phyloP scores from a whole-genome alignment of 805 yeast genomes.

The Teunomyces pallodes region DNA sequence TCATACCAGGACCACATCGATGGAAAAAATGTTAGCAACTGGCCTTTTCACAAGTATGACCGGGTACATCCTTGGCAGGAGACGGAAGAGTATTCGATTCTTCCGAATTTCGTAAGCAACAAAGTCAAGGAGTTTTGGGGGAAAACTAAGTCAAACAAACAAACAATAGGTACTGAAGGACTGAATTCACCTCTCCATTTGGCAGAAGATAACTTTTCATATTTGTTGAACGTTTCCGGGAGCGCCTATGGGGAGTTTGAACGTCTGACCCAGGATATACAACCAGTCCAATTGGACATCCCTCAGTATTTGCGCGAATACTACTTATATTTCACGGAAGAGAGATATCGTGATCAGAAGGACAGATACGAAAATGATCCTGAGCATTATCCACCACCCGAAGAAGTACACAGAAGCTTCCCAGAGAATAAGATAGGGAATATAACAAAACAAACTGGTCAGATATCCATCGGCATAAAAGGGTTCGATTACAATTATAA shows the following conservation, averaged over 20 bases:
- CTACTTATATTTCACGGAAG: constrained; percentile 23
- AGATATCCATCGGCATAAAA: constrained; percentile 21
- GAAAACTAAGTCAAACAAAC: neutral
- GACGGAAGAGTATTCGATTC: constrained; percentile 50
- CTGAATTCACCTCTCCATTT: constrained; percentile 9
- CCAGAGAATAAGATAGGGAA: constrained; percentile 22
- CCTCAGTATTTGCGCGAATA: constrained; percentile 32
- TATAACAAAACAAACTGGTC: constrained; percentile 26
- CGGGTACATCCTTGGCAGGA: constrained; percentile 45
- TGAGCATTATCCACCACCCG: constrained; percentile 19
- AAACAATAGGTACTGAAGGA: constrained; percentile 17
- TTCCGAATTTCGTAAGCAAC: constrained; percentile 57
- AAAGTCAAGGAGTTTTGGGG: constrained; percentile 56
- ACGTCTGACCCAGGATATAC: constrained; percentile 7
- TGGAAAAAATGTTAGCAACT: constrained; percentile 46
- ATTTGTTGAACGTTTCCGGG: constrained; percentile 37
- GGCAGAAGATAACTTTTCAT: constrained; percentile 16
- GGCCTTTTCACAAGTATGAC: constrained; percentile 52
- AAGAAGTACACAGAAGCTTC: constrained; percentile 2
- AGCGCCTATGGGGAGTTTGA: constrained; percentile 32
- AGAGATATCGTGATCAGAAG: constrained; percentile 23
- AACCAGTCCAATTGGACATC: constrained; percentile 18
- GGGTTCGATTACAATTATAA: constrained; percentile 23
- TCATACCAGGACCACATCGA: constrained; percentile 58
- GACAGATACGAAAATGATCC: constrained; percentile 28